These are phyloP conservation scores for Neoascochyta sp. DNA, from an alignment of 2,329 filamentous ascomycete genomes.

Conservation along the genomic window DNA sequence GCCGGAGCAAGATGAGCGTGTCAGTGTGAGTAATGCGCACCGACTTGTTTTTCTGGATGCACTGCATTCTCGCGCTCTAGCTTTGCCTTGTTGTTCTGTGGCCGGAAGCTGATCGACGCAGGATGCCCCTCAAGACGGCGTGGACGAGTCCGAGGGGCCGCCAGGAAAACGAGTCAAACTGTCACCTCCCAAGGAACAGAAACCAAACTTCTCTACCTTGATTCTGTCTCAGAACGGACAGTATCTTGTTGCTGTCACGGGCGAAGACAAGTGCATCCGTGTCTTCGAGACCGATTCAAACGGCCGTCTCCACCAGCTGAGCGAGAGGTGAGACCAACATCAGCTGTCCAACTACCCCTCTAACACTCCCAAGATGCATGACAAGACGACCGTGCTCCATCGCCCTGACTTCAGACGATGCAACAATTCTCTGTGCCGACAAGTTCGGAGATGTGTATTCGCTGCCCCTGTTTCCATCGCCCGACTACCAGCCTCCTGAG, in stretches of 20 bases:
- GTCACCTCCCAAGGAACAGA: conserved; percentile 28
- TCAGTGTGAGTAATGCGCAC: conserved; percentile 19
- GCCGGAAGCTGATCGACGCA: conserved; percentile 13
- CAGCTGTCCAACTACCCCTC: background rate
- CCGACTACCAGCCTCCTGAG: conserved; percentile 31
- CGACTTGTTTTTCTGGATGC: background rate
- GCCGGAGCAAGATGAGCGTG: conserved; percentile 19
- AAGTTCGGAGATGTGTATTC: conserved; percentile 97
- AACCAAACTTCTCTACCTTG: conserved; percentile 67
- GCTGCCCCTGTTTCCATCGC: conserved; percentile 62
- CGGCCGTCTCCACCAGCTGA: conserved; percentile 63
- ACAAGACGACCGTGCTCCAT: conserved; percentile 84
- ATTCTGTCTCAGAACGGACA: conserved; percentile 60
- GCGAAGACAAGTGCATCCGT: conserved; percentile 87
- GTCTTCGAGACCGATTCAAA: conserved; percentile 67
- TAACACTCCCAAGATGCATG: conserved; percentile 61
- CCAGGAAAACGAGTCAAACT: conserved; percentile 44
- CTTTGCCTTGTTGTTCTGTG: no score
- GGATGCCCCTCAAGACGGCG: conserved; percentile 12
- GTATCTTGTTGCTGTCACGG: conserved; percentile 73
- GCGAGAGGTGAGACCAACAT: conserved; percentile 58
- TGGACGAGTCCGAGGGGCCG: conserved; percentile 30
- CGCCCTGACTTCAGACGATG: conserved; percentile 63
- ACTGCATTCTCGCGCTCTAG: background rate
- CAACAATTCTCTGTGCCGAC: conserved; percentile 77